Conservation (phyloP, 1,284 basidiomycete species). For the Nidula niveotomentosa region DNA sequence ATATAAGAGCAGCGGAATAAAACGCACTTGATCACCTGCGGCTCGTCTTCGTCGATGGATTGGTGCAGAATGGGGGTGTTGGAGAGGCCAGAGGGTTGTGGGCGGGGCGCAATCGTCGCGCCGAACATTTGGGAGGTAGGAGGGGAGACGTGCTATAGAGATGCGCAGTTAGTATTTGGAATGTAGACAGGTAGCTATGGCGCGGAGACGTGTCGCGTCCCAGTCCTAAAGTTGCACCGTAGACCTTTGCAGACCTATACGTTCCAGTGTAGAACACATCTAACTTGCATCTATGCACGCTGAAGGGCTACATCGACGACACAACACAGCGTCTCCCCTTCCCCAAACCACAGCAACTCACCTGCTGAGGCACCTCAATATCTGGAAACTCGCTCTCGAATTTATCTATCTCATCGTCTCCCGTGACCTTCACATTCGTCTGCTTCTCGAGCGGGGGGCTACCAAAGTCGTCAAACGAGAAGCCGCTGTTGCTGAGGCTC, state of each 20-base stretch:
- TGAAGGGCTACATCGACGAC: too few relatives aligned
- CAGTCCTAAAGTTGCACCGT: too few relatives aligned
- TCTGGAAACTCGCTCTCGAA: slow-evolving; percentile 94
- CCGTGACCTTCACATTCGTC: slow-evolving; percentile 76
- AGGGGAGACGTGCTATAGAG: slow-evolving; percentile 11
- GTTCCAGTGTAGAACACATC: too few relatives aligned
- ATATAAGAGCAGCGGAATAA: slow-evolving; percentile 2
- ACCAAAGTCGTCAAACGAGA: slow-evolving; percentile 69
- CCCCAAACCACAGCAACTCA: slow-evolving; percentile 33
- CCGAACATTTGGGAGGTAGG: slow-evolving; percentile 49
- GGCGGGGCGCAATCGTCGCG: slow-evolving; percentile 68
- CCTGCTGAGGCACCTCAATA: slow-evolving; percentile 56
- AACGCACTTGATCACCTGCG: slow-evolving; percentile 81
- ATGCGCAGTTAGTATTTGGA: too few relatives aligned
- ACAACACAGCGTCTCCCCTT: too few relatives aligned
- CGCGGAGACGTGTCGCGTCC: too few relatives aligned
- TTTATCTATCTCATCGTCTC: slow-evolving; percentile 85
- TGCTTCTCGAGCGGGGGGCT: slow-evolving; percentile 38
- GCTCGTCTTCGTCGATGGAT: slow-evolving; percentile 77
- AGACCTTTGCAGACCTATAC: too few relatives aligned
- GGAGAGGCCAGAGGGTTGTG: slow-evolving; percentile 70
- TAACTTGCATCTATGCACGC: too few relatives aligned
- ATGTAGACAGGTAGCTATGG: too few relatives aligned
- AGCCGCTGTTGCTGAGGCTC: slow-evolving; percentile 35
- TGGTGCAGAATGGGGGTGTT: slow-evolving; percentile 74